Base-by-base conservation (phyloP, 148 eudicot genomes). In the Oxyria digyna region DNA sequence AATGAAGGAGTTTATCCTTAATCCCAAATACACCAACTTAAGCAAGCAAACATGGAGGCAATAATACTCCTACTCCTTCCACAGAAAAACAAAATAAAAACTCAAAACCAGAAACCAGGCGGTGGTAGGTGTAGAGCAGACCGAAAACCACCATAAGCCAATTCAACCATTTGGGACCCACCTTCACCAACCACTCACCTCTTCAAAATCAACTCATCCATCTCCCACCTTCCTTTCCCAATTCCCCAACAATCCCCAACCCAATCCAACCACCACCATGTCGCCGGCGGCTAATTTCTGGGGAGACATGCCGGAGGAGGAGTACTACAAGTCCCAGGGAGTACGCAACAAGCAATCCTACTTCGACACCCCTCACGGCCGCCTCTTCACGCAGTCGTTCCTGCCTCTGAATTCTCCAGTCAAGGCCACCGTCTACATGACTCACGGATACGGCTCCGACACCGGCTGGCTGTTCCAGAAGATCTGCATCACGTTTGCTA, bases 381-480 rank as follows among this genome's bases (percentile, higher is more conserved):
- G 75, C 11, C 74, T 87, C 68, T 87, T 87, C 81, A 83, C 85
- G 42, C 92, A 87, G 29, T 79, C 84, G 0, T 87, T 85, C 71
- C 71, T 79, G 17, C 89, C 92, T 0, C 18, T 79, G 7, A 42
- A 67, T 18, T 63, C 1, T 0, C 81, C 82, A 18, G 40, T 81
- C 4, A 87, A 85, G 42, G 89, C 27, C 62, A 50, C 83, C n/a
- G 89, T 85, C 0, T 85, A 20, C 80, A 85, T 81, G 85, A 74
- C 81, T 70, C 92, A 87, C 74, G 89, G 92, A 4, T 87, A 87
- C 78, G 92, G 89, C 14, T 87, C 92, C 33, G 89, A 87, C 68
- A 68, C 92, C 26, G 84, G 87, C 3, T 87, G 92, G 92, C 62
- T 83, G 9, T 87, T 87, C 80, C 92, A 87, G 73, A 81, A 79